phyloP scores from a whole-genome alignment of 2,329 filamentous ascomycete species.

The Penicillium sp. region DNA sequence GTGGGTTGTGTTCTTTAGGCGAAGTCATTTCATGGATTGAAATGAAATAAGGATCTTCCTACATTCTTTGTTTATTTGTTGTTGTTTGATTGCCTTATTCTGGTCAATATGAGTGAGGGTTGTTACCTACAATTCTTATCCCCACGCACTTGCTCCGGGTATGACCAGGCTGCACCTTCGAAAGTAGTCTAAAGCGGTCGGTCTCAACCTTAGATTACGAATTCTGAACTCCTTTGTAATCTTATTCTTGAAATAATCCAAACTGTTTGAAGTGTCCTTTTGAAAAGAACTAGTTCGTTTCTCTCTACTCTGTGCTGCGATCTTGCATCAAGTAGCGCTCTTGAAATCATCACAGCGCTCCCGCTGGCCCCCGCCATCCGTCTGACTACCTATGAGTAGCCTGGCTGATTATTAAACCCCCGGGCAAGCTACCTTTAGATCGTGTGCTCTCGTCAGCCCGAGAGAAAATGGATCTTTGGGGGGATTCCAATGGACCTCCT shows the following conservation, averaged over 20 bases:
- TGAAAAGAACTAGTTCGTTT: not conserved
- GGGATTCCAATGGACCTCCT: conserved; percentile 41
- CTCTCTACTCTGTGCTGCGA: not conserved
- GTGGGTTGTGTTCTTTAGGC: too few relatives aligned
- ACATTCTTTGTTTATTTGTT: too few relatives aligned
- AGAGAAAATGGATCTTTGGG: conserved; percentile 30
- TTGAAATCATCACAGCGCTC: not conserved
- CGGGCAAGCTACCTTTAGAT: not conserved
- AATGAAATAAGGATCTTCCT: too few relatives aligned
- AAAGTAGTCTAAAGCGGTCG: not conserved
- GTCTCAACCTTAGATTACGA: conserved; percentile 3
- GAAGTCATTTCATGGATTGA: too few relatives aligned
- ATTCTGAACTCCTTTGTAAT: not conserved
- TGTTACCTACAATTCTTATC: not conserved
- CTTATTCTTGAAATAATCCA: not conserved
- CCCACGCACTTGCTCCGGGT: not conserved
- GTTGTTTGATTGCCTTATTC: not conserved
- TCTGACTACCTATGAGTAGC: not conserved
- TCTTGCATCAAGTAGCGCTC: not conserved
- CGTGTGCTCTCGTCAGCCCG: not conserved
- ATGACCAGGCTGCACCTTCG: not conserved
- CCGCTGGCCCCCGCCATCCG: not conserved
- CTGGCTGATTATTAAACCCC: not conserved
- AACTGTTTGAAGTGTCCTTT: not conserved
- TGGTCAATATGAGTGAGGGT: not conserved